A percentile compares a stretch with the other conserved stretches of the same genome.
Conservation (phyloP, 352 stramenopile genomes). For the Globisporangium abappressorium region DNA sequence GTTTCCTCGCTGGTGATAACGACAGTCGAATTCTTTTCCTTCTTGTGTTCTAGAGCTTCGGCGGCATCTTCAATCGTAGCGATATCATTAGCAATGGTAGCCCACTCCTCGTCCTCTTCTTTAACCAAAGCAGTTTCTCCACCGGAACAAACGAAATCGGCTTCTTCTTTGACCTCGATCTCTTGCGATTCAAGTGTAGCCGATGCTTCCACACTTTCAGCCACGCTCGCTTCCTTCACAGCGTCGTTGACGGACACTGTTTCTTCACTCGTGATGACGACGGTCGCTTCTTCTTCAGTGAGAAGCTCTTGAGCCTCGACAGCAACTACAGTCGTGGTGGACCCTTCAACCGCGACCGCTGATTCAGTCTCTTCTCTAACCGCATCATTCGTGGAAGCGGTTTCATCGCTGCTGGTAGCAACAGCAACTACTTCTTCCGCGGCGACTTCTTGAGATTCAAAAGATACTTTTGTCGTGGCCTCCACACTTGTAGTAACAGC, state of each 20-base stretch:
- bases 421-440: not conserved
- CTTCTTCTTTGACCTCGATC: not conserved
- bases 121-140: not conserved
- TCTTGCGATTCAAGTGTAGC: too few relatives aligned
- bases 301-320: not conserved
- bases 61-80: not conserved
- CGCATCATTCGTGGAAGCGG: too few relatives aligned
- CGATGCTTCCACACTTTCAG: too few relatives aligned
- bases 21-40: too few relatives aligned
- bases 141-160: not conserved
- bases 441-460: too few relatives aligned
- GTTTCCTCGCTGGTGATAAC: not conserved
- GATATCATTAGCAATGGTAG: too few relatives aligned
- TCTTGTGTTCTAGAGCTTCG: not conserved
- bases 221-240: too few relatives aligned
- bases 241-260: not conserved
- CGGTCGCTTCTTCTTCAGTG: not conserved
- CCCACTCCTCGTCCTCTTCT: too few relatives aligned
- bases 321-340: not conserved
- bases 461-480: too few relatives aligned
- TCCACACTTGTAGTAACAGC: too few relatives aligned
- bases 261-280: slow-evolving; percentile 1
- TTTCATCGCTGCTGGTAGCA: not conserved
- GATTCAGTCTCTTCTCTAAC: not conserved
- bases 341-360: not conserved